Evolutionary conservation across 1,139 yeast species (phyloP).

Genomic region (Debaryomyces fabryi): DNA sequence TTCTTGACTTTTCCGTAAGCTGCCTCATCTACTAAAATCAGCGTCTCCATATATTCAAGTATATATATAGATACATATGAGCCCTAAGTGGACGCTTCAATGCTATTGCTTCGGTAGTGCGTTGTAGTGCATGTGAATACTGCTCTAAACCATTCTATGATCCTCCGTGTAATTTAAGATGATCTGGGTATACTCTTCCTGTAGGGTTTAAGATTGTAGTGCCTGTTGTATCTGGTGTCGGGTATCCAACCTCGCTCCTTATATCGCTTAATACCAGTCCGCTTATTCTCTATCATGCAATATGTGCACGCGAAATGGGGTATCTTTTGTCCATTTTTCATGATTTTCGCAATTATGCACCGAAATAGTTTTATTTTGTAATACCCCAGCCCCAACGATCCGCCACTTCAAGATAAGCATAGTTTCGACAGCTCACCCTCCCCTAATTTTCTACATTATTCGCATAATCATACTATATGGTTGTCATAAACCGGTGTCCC

Average conservation of each 20-base stretch:
- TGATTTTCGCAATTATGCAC: slow-evolving; percentile 1
- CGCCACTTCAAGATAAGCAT: background rate
- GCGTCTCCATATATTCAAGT: background rate
- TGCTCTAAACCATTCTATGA: background rate
- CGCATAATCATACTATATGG: background rate
- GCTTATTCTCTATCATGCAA: background rate
- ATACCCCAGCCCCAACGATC: background rate
- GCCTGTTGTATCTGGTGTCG: background rate
- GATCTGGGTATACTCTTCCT: no score
- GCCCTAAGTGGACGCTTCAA: background rate
- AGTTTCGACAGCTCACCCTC: background rate
- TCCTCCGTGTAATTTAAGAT: no score
- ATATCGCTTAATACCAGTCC: background rate
- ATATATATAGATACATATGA: background rate
- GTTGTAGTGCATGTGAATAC: background rate
- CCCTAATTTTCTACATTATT: background rate
- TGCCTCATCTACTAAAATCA: background rate
- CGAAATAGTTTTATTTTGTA: background rate
- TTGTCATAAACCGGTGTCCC: background rate
- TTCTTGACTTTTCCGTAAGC: background rate
- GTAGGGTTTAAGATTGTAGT: background rate
- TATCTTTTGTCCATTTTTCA: background rate
- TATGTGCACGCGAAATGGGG: background rate
- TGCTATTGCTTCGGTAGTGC: background rate
- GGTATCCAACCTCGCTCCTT: background rate